Conservation (phyloP, 2,329 filamentous ascomycete genomes). For the Alternaria panax region DNA sequence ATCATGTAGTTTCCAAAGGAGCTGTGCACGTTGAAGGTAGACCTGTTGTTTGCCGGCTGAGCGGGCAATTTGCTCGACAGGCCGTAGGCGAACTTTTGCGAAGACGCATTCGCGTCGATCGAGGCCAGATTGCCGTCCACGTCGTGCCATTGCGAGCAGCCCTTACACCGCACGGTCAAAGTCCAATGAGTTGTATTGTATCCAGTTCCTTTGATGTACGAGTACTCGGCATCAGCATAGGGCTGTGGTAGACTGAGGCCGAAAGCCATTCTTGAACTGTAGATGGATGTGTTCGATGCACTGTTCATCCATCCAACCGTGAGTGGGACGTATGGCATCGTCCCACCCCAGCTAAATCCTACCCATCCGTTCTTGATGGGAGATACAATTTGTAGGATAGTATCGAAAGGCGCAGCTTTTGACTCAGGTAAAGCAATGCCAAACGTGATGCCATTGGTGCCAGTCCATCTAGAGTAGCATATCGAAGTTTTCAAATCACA, state of each 20-base stretch:
- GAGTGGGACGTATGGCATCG: slow-evolving; percentile 59
- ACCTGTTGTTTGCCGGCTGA: slow-evolving; percentile 41
- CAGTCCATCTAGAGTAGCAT: slow-evolving; percentile 55
- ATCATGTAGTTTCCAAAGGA: slow-evolving; percentile 39
- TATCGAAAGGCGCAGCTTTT: slow-evolving; percentile 48
- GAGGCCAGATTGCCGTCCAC: slow-evolving; percentile 33
- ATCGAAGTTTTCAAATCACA: slow-evolving; percentile 43
- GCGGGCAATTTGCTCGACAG: slow-evolving; percentile 26
- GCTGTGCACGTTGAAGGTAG: slow-evolving; percentile 42
- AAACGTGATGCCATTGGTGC: slow-evolving; percentile 41
- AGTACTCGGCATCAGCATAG: slow-evolving; percentile 36
- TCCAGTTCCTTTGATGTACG: slow-evolving; percentile 42
- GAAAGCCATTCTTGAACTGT: slow-evolving; percentile 56
- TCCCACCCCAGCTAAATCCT: slow-evolving; percentile 59
- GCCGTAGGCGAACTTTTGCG: slow-evolving; percentile 37
- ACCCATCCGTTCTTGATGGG: slow-evolving; percentile 58
- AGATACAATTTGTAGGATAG: slow-evolving; percentile 55
- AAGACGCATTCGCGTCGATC: slow-evolving; percentile 25
- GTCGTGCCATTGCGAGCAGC: slow-evolving; percentile 41
- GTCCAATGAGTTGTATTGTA: slow-evolving; percentile 45
- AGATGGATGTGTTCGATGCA: slow-evolving; percentile 45
- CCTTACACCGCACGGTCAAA: slow-evolving; percentile 40
- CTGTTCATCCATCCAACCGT: slow-evolving; percentile 57
- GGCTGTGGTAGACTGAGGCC: slow-evolving; percentile 40
- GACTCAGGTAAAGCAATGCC: slow-evolving; percentile 49